Percentiles rank a stretch among this genome's conserved stretches.
These are phyloP conservation scores for Globisporangium uncinulatum DNA, from an alignment of 352 stramenopile genomes.

Conservation along the genomic window DNA sequence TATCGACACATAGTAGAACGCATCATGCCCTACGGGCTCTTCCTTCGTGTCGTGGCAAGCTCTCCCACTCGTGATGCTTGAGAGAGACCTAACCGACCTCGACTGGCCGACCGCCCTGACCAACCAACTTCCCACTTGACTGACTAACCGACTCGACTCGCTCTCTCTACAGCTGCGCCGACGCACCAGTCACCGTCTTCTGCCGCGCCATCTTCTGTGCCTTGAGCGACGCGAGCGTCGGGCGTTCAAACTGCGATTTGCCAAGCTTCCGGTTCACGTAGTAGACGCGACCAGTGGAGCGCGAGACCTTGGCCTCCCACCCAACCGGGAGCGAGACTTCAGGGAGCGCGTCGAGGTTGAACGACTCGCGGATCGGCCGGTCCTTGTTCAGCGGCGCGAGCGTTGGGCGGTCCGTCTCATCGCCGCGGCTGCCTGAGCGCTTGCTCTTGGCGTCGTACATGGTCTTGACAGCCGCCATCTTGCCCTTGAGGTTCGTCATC, in stretches of 20 bases:
- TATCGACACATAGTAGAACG: no score
- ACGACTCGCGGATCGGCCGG: constrained; percentile 70
- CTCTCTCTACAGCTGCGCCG: constrained; percentile 10
- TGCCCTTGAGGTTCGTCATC: constrained; percentile 79
- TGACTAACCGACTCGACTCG: background rate
- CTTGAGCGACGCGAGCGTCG: constrained; percentile 82
- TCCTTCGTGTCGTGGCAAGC: no score
- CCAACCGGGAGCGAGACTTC: constrained; percentile 76
- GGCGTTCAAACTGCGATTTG: constrained; percentile 83
- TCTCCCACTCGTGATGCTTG: no score
- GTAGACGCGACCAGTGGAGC: constrained; percentile 82
- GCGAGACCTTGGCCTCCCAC: constrained; percentile 85
- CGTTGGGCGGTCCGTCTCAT: constrained; percentile 23
- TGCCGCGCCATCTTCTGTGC: constrained; percentile 74
- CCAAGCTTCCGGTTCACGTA: constrained; percentile 86
- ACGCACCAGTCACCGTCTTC: constrained; percentile 30
- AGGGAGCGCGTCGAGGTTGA: constrained; percentile 78
- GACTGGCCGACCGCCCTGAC: no score
- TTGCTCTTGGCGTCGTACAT: constrained; percentile 66
- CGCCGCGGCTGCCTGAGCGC: constrained; percentile 55
- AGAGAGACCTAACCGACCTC: background rate
- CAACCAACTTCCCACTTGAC: no score
- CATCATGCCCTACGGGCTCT: no score
- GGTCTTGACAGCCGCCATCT: constrained; percentile 71
- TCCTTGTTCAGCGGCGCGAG: constrained; percentile 31